Percentiles rank a stretch among this genome's conserved stretches.
These are phyloP conservation scores for Nannochloris sp. DNA, from an alignment of 139 green algal species.

Conservation along the genomic window DNA sequence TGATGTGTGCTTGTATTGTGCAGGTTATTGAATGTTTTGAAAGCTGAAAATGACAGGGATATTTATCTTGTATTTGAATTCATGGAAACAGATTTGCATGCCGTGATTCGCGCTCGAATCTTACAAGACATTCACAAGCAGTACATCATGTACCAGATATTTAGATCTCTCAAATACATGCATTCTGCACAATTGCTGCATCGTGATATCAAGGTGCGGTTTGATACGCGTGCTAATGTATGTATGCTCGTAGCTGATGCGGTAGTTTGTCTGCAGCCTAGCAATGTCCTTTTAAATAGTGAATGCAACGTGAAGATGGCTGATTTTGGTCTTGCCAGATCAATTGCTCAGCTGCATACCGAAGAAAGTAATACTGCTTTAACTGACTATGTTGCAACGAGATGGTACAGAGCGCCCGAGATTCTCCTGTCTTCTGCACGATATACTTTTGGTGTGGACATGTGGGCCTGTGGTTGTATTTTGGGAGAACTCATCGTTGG, in stretches of 20 bases:
- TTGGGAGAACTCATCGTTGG: constrained; percentile 88
- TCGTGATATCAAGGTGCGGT: constrained; percentile 85
- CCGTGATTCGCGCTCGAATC: constrained; percentile 91
- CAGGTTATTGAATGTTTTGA: constrained; percentile 91
- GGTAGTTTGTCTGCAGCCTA: constrained; percentile 38
- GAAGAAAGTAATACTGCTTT: constrained; percentile 62
- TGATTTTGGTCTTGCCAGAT: constrained; percentile 89
- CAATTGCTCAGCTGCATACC: constrained; percentile 47
- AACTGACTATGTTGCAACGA: constrained; percentile 98
- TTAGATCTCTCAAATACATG: constrained; percentile 95
- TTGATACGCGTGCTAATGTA: constrained; percentile 23
- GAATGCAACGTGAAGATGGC: constrained; percentile 96
- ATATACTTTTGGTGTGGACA: constrained; percentile 96
- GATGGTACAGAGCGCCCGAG: constrained; percentile 93
- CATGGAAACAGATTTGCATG: constrained; percentile 95
- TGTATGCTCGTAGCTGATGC: constrained; percentile 25
- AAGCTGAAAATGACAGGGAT: constrained; percentile 92
- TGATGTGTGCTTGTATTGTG: constrained; percentile 1
- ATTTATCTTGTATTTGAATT: constrained; percentile 97
- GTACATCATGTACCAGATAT: constrained; percentile 99
- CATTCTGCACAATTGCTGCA: constrained; percentile 92
- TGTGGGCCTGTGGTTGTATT: constrained; percentile 97
- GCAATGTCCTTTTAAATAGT: constrained; percentile 96
- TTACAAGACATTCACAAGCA: constrained; percentile 94
- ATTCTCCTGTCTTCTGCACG: constrained; percentile 88